Conservation (phyloP, 441 rosid genomes). For the Arabidopsis hybrid region DNA sequence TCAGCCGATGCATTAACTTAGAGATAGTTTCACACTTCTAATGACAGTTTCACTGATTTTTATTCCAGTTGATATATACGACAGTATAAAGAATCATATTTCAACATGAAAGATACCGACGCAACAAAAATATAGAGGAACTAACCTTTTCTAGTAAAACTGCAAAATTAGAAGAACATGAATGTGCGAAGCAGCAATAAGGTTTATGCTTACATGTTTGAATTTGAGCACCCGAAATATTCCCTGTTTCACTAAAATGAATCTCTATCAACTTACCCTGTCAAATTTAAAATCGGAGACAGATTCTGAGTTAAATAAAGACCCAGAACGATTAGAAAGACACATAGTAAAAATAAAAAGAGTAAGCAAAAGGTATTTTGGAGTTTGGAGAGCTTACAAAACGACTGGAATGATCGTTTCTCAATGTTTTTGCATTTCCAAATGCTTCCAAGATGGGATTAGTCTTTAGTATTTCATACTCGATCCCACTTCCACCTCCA, state of each 20-base stretch:
- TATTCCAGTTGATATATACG: conserved; percentile 17
- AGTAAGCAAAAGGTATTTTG: not conserved
- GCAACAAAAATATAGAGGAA: conserved; percentile 40
- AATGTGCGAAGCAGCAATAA: conserved; percentile 6
- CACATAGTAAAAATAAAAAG: not conserved
- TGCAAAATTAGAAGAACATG: conserved; percentile 43
- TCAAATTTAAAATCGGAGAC: conserved; percentile 28
- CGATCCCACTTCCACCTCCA: conserved; percentile 99
- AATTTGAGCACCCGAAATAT: conserved; percentile 96
- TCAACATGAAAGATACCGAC: conserved; percentile 21
- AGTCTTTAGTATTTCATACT: conserved; percentile 93
- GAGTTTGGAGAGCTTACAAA: conserved; percentile 69
- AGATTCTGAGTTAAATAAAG: not conserved
- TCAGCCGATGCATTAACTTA: not conserved
- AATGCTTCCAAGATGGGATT: conserved; percentile 98
- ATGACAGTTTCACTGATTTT: not conserved
- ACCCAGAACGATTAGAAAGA: not conserved
- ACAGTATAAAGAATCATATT: conserved; percentile 13
- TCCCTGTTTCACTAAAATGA: conserved; percentile 95
- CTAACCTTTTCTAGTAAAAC: conserved; percentile 98
- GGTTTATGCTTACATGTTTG: conserved; percentile 83
- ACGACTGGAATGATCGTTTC: conserved; percentile 99
- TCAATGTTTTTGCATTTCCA: conserved; percentile 96
- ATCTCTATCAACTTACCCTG: conserved; percentile 99
- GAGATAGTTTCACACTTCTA: conserved; percentile 4